phyloP scores from a whole-genome alignment of 768 basidiomycete genomes.

The Termitomyces sp. region DNA sequence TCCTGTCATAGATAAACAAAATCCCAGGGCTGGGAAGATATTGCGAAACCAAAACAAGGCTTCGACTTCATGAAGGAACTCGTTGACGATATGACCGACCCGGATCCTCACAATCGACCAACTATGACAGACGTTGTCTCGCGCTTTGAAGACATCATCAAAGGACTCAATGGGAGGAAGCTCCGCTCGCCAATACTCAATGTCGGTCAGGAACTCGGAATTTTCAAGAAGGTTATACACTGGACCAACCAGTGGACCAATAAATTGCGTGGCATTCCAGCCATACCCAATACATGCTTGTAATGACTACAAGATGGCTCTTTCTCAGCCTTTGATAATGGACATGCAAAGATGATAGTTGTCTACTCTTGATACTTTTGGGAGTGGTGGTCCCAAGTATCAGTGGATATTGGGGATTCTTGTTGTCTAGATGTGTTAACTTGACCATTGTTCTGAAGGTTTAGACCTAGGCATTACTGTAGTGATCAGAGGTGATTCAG shows the following conservation, averaged over 20 bases:
- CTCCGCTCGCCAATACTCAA: slow-evolving; percentile 21
- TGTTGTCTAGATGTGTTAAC: no score
- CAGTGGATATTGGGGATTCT: no score
- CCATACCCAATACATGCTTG: no score
- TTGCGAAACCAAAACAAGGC: slow-evolving; percentile 9
- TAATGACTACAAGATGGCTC: no score
- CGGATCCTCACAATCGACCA: slow-evolving; percentile 27
- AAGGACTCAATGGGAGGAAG: slow-evolving; percentile 20
- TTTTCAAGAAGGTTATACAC: background rate
- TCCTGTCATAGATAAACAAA: no score
- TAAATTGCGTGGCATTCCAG: background rate
- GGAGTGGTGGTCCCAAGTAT: no score
- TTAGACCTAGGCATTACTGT: no score
- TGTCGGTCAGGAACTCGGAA: background rate
- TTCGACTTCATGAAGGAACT: slow-evolving; percentile 26
- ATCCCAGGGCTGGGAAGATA: background rate
- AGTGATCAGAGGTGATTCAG: no score
- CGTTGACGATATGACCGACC: slow-evolving; percentile 28
- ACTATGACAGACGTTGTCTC: slow-evolving; percentile 28
- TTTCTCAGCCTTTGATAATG: no score
- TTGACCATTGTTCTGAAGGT: no score
- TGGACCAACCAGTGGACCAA: slow-evolving; percentile 1
- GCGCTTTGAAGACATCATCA: slow-evolving; percentile 22
- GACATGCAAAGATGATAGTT: no score
- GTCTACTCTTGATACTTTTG: no score